Evolutionary conservation across 1,284 basidiomycete species (phyloP).

Genomic region (Sporisorium scitamineum): DNA sequence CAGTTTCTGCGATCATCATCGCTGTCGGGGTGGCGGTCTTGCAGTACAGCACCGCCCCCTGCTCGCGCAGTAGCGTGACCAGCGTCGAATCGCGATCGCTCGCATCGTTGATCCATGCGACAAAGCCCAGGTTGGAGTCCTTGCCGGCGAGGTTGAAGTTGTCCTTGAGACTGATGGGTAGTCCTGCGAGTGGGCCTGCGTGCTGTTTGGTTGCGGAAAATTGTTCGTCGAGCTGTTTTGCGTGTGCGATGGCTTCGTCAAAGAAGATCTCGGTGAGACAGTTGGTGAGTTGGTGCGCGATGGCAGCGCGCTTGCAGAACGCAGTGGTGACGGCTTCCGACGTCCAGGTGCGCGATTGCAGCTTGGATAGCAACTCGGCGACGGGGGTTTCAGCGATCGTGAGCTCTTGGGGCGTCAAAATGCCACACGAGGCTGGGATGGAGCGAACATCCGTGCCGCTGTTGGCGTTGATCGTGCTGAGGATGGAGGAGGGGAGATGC

Average conservation of each 20-base stretch:
- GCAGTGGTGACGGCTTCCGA: conserved; percentile 40
- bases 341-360: conserved; percentile 27
- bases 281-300: conserved; percentile 55
- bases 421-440: conserved; percentile 32
- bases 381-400: conserved; percentile 37
- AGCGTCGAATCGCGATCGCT: conserved; percentile 39
- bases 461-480: conserved; percentile 7
- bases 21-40: conserved; percentile 49
- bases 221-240: conserved; percentile 26
- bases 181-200: conserved; percentile 35
- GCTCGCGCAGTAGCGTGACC: conserved; percentile 36
- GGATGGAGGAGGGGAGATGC: conserved; percentile 23
- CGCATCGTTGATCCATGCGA: conserved; percentile 44
- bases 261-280: conserved; percentile 52
- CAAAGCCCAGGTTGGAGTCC: conserved; percentile 44
- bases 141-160: conserved; percentile 51
- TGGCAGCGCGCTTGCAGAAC: conserved; percentile 53
- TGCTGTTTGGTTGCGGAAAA: conserved; percentile 13
- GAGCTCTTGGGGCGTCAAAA: conserved; percentile 35
- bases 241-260: conserved; percentile 36
- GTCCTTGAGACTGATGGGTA: conserved; percentile 47
- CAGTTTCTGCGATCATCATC: conserved; percentile 56
- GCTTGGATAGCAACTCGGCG: conserved; percentile 18
- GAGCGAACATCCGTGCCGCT: conserved; percentile 35
- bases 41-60: conserved; percentile 51